These are phyloP conservation scores for Kuraishia cidri DNA, from an alignment of 805 yeast species.

Conservation along the genomic window DNA sequence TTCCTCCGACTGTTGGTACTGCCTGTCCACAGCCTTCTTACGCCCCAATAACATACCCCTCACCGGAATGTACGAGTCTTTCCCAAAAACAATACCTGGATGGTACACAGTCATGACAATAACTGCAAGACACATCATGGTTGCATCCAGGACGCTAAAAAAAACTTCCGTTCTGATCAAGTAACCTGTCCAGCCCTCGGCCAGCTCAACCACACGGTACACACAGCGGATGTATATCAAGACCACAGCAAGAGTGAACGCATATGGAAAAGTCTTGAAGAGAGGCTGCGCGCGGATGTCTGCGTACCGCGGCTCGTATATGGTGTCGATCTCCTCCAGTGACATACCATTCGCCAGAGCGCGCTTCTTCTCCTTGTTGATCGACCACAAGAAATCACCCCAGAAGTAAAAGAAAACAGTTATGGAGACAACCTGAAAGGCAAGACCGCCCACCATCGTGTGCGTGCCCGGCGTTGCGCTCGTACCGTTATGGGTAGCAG, in stretches of 20 bases:
- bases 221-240: constrained; percentile 59
- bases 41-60: constrained; percentile 3
- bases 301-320: constrained; percentile 24
- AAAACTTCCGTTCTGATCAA: constrained; percentile 53
- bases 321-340: constrained; percentile 3
- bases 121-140: constrained; percentile 47
- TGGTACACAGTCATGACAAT: constrained; percentile 42
- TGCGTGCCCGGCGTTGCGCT: constrained; percentile 40
- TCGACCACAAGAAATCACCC: constrained; percentile 32
- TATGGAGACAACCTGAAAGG: constrained; percentile 69
- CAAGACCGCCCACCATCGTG: constrained; percentile 72
- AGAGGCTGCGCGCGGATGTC: constrained; percentile 22
- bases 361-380: constrained; percentile 17
- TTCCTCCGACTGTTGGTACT: background rate
- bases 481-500: constrained; percentile 21
- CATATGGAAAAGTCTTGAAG: constrained; percentile 35
- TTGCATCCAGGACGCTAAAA: constrained; percentile 53
- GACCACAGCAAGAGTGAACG: constrained; percentile 34
- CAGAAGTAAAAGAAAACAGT: constrained; percentile 43
- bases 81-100: constrained; percentile 53
- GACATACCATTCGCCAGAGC: constrained; percentile 17
- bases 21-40: constrained; percentile 1
- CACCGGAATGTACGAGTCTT: constrained; percentile 4
- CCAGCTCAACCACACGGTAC: constrained; percentile 65
- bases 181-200: constrained; percentile 64